Percentiles rank a stretch among this genome's conserved stretches.
phyloP scores from a whole-genome alignment of 1,139 yeast genomes.

The Suhomyces bolitotheri region DNA sequence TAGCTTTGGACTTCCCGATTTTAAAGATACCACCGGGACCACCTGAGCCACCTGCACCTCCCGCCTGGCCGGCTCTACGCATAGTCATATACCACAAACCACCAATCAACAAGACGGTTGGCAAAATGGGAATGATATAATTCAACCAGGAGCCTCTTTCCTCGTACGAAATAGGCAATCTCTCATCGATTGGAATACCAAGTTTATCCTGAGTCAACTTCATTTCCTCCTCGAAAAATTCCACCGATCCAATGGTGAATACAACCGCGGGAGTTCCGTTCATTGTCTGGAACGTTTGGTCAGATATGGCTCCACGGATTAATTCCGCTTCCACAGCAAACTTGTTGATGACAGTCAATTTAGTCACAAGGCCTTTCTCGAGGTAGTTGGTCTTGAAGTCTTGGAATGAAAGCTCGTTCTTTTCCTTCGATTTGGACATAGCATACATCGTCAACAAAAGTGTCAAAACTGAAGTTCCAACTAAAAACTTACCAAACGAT shows the following conservation, averaged over 20 bases:
- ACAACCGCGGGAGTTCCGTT: conserved; percentile 48
- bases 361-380: conserved; percentile 80
- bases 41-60: conserved; percentile 56
- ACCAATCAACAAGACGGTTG: conserved; percentile 68
- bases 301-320: conserved; percentile 56
- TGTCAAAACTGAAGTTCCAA: conserved; percentile 18
- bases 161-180: conserved; percentile 64
- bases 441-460: conserved; percentile 17
- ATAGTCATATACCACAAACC: conserved; percentile 71
- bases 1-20: conserved; percentile 87
- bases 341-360: conserved; percentile 74
- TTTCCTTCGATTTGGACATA: conserved; percentile 20
- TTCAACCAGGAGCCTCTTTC: conserved; percentile 61
- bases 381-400: conserved; percentile 83
- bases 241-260: conserved; percentile 74
- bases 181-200: conserved; percentile 56
- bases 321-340: conserved; percentile 73
- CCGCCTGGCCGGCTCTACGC: conserved; percentile 51
- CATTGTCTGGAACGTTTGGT: conserved; percentile 39
- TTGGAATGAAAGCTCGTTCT: conserved; percentile 72
- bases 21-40: conserved; percentile 66
- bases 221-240: conserved; percentile 69
- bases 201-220: conserved; percentile 61
- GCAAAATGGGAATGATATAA: conserved; percentile 60
- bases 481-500: conserved; percentile 18